phyloP scores from a whole-genome alignment of 495 filamentous ascomycete genomes.

The Hamigera avellanea region DNA sequence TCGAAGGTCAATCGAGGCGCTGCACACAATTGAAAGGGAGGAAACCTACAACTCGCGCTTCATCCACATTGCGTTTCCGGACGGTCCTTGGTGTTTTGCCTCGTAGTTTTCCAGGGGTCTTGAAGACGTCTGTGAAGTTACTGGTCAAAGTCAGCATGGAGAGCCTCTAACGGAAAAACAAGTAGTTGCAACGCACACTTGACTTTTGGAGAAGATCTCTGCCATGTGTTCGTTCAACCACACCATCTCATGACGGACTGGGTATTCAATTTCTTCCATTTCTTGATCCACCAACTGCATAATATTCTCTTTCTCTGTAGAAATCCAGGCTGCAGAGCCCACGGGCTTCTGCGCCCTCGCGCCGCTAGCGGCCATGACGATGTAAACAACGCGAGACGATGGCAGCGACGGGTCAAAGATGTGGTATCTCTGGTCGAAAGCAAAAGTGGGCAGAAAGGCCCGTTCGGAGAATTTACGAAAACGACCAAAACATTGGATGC shows the following conservation, averaged over 20 bases:
- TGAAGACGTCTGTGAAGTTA: constrained; percentile 85
- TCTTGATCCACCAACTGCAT: constrained; percentile 55
- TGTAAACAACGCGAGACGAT: constrained; percentile 25
- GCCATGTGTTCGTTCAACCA: constrained; percentile 97
- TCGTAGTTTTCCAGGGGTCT: constrained; percentile 87
- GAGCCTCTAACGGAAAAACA: neutral
- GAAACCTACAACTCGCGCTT: constrained; percentile 54
- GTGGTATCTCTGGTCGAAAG: neutral
- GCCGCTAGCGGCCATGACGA: constrained; percentile 35
- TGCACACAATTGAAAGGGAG: constrained; percentile 1
- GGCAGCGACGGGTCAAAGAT: neutral
- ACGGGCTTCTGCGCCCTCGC: constrained; percentile 41
- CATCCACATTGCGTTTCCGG: constrained; percentile 53
- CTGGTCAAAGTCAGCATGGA: constrained; percentile 37
- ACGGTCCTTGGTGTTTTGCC: constrained; percentile 85
- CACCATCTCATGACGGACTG: constrained; percentile 80
- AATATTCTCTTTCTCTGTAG: constrained; percentile 54
- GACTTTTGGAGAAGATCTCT: constrained; percentile 77
- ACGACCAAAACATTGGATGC: constrained; percentile 5
- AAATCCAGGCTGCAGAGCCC: constrained; percentile 58
- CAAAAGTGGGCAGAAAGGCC: neutral
- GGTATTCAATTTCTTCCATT: constrained; percentile 79
- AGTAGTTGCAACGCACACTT: constrained; percentile 49
- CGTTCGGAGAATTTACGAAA: constrained; percentile 1
- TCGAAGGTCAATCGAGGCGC: constrained; percentile 9